Conservation (phyloP, 106 monocot genomes). For the Allium sativum region DNA sequence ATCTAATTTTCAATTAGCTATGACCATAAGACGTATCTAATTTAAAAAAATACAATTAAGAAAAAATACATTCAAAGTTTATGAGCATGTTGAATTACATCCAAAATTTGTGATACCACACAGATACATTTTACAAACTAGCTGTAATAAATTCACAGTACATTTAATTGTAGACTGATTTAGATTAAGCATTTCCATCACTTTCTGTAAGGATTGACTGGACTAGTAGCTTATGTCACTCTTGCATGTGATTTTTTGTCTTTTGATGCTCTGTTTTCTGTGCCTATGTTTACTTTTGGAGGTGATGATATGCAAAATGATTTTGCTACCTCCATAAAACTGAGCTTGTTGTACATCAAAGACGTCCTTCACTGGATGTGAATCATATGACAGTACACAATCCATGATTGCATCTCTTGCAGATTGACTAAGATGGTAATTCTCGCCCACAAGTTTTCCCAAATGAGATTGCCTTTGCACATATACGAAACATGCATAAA, state of each 20-base stretch:
- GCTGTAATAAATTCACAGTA: too few relatives aligned
- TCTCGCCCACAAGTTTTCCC: slow-evolving; percentile 72
- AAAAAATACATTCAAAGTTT: too few relatives aligned
- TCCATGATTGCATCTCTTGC: slow-evolving; percentile 82
- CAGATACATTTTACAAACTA: too few relatives aligned
- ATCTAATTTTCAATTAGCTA: too few relatives aligned
- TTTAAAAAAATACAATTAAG: too few relatives aligned
- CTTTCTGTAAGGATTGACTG: slow-evolving; percentile 35
- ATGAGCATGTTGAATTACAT: too few relatives aligned
- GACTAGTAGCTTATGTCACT: slow-evolving; percentile 20
- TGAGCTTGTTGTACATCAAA: slow-evolving; percentile 78
- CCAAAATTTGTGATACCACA: too few relatives aligned
- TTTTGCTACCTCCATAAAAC: slow-evolving; percentile 68
- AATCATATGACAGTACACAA: slow-evolving; percentile 69
- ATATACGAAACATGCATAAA: too few relatives aligned
- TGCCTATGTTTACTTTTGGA: slow-evolving; percentile 61
- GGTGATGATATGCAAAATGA: slow-evolving; percentile 66
- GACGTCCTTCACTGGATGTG: slow-evolving; percentile 81
- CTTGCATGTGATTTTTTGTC: slow-evolving; percentile 51
- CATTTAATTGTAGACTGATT: too few relatives aligned
- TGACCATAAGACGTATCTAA: too few relatives aligned
- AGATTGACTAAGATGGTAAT: slow-evolving; percentile 74
- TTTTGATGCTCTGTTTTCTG: slow-evolving; percentile 78
- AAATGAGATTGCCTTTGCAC: too few relatives aligned
- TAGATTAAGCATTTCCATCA: slow-evolving; percentile 18